Base-by-base conservation (phyloP, 352 stramenopile species). In the Aphanomyces euteiches region DNA sequence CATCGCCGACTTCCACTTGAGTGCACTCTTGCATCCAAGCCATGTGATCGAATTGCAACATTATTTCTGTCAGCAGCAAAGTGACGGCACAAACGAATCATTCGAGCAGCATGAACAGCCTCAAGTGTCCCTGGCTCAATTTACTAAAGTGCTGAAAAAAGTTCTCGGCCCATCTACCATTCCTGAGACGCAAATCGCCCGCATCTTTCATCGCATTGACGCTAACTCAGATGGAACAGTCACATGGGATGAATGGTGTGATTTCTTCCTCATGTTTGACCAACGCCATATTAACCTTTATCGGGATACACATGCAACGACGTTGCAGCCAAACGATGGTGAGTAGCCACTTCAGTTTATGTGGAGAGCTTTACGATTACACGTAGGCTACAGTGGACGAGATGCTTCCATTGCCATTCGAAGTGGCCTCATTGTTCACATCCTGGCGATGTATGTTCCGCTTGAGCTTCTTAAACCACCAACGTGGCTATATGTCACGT, bases 221-320 rank as follows among this genome's bases (percentile, higher is more conserved):
- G 59, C 59, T 45, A 67, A 67, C 59, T 56, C 39, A 45, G 59
- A 67, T 34, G 59, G 59, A 7, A 37, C 19, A 8, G 59, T 67
- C 41, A 13, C n/a, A 13, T 67, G 59, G 59, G 19, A 38, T n/a
- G 59, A 67, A 45, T 67, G 59, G 59, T 67, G 59, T 56, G n/a
- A 53, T 17, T 67, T 67, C 59, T 67, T 67, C 40, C 59, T 67
- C 41, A 34, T 67, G 15, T 48, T 56, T 36, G 59, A 67, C 59
- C 59, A 67, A 34, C 59, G 59, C 6, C 38, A 48, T 45, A 67
- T 67, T 45, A 67, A 67, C 19, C n/a, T 67, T 17, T 47, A 67
- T 12, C 39, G 39, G 4, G 59, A 67, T 34, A 48, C 41, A n/a
- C 38, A 53, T 34, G 8, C 19, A 13, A 28, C 59, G 7, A 40